phyloP scores from a whole-genome alignment of 1,284 basidiomycete species.

The Marasmius sp. region DNA sequence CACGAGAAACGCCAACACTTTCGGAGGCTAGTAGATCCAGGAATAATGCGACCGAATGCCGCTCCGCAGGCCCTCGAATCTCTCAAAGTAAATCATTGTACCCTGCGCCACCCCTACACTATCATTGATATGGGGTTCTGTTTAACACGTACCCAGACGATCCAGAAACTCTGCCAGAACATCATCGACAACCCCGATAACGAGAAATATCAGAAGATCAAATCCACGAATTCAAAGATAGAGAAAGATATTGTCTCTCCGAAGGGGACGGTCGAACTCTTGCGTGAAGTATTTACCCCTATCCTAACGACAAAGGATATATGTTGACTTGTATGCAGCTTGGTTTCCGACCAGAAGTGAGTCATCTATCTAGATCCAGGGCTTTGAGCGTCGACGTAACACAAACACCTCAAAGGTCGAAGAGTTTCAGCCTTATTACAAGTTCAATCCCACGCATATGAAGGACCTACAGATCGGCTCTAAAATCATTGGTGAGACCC shows the following conservation, averaged over 20 bases:
- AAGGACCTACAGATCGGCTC: conserved; percentile 61
- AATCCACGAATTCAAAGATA: conserved; percentile 58
- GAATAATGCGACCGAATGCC: conserved; percentile 73
- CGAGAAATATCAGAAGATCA: conserved; percentile 69
- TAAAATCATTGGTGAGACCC: conserved; percentile 59
- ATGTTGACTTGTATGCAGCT: conserved; percentile 42
- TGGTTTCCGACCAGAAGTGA: conserved; percentile 66
- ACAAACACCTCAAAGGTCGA: conserved; percentile 30
- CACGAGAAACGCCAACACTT: conserved; percentile 69
- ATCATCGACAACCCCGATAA: conserved; percentile 69
- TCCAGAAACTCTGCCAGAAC: conserved; percentile 71
- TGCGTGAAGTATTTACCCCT: conserved; percentile 54
- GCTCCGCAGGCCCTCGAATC: conserved; percentile 56
- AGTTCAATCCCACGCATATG: conserved; percentile 53
- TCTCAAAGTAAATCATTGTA: conserved; percentile 52
- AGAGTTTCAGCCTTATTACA: conserved; percentile 66
- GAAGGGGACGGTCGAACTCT: conserved; percentile 77
- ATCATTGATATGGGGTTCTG: neutral
- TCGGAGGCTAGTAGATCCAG: conserved; percentile 69
- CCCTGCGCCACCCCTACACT: neutral
- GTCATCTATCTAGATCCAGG: conserved; percentile 6
- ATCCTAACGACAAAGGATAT: conserved; percentile 9
- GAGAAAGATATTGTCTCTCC: conserved; percentile 36
- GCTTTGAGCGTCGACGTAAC: neutral
- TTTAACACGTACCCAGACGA: conserved; percentile 41